Evolutionary conservation across 176 grass and related monocot genomes (phyloP), one percentile per base, ranked within the genome.

Genomic region (Elymus sibiricus): DNA sequence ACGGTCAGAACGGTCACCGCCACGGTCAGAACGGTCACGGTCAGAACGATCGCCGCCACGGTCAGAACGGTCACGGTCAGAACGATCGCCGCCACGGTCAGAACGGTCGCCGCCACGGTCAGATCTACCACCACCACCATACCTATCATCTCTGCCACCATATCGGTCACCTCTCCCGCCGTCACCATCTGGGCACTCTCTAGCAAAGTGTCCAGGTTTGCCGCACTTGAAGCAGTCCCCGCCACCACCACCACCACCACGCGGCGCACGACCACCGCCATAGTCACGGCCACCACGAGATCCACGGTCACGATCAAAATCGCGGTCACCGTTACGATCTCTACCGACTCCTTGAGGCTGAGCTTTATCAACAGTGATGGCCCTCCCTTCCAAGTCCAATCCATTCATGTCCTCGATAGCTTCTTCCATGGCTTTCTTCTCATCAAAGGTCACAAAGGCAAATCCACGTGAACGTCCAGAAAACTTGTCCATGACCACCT

Each of bases 391-490:
- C 60, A 99, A 83, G 70, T 86, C 79, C 82, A 91, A 59, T 59
- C 94, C 97, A 86, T 99, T 99, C 97, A 99, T 99, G 46, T 82
- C 94, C 75, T 99, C 97, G 78, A 99, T 99, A 74, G 97, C 97
- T 65, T 96, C 97, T 61, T 95, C 87, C 97, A 99, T 99, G 38
- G 92, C 83, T 84, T 96, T 90, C 94, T 99, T 91, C n/a, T 99
- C 91, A 69, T 93, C 92, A 81, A 99, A 99, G 29, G 97, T 96
- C 31, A 99, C 94, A 88, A 99, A 99, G 11, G 94, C 97, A 31
- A 99, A 99, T 42, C 97, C 97, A 53, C 94, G 93, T 77, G 97
- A 99, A 59, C 97, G 90, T 28, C 97, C 97, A 34, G 97, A 95
- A 84, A 88, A 95, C 74, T 93, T 95, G 81, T 99, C 94, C 82